Evolutionary conservation across 2,329 filamentous ascomycete species (phyloP), one percentile per base, ranked within the genome.

Genomic region (Aspergillus sp.): DNA sequence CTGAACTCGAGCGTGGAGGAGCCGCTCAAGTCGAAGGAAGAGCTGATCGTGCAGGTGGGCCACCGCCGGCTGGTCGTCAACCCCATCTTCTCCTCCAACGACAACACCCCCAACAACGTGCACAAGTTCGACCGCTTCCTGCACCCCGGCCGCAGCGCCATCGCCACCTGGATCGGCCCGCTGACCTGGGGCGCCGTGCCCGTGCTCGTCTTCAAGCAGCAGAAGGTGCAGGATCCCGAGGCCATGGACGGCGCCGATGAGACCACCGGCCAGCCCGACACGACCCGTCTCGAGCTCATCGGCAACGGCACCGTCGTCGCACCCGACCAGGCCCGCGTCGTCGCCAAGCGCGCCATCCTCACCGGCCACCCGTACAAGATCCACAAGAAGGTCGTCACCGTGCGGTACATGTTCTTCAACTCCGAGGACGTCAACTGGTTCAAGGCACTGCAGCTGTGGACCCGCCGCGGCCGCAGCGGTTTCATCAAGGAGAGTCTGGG

Each of bases 331-430:
- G 65, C 75, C 45, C 87, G 94, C 36, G 88, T 99, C 51, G 85
- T 99, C 55, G 92, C 93, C 64, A 99, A 99, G 77, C 88, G 94
- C 48, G 86, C 96, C 62, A 89, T 97, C 59, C 81, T 99, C 52
- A 96, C 94, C 0, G 95, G 94, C 14, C 93, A 99, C 69, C 94
- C 95, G 0, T 97, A 91, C 81, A 96, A 99, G 78, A 99, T 99
- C 71, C 91, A 99, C 84, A 97, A 96, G 82, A 91, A 88, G 74
- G 81, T 99, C 20, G 94, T 99, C 54, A 99, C 95, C 0, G 87
- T 99, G 44, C 88, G 94, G 25, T 99, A 99, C 82, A 99, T 99
- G 95, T 99, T 99, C 82, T 99, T 99, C 85, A 95, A 93, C 78
- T 81, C 88, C 45, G 90, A 93, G 65, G 95, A 99, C 60, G 90